Base-by-base conservation (phyloP, 306 rosid species). In the Begonia peltatifolia region DNA sequence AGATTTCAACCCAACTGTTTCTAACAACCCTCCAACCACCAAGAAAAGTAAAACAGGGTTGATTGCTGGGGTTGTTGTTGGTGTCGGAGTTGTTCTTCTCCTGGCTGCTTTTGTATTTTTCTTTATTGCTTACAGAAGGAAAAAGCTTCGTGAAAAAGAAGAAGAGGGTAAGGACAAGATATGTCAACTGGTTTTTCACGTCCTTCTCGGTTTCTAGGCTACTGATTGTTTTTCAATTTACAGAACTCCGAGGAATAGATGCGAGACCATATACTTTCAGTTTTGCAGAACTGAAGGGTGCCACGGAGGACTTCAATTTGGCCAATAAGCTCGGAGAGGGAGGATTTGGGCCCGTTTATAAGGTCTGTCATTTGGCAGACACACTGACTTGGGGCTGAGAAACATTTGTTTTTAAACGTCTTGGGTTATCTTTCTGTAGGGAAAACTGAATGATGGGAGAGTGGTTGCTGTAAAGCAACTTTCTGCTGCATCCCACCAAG, bases 341-440 rank as follows among this genome's bases (percentile, higher is more conserved):
- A 63, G 96, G 94, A 65, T 87, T 87, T 62, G 94, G 96, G 70
- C 87, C 94, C 47, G 94, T 87, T 52, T 76, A 57, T 53, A 80
- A 80, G 89, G 87, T 83, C 71, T 63, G 46, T 41, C 23, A 44
- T 52, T 25, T 30, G 3, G 8, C 38, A 5, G 38, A 30, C 38
- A 6, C 38, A 5, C 38, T 5, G 38, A 30, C 38, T 5, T 0
- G 1, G 7, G 9, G 38, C 38, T 30, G 6, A 30, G 38, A 30
- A 30, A 30, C 38, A 12, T 6, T 20, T 56, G 25, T 50, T 56
- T 56, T 6, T 10, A 48, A 22, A 36, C 23, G 10, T 56, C 9
- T 12, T 16, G 14, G 14, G 10, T 25, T 18, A 59, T 63, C 42
- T 64, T 58, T 52, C 10, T 14, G 35, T n/a, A 87, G 96, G 96